Evolutionary conservation across 306 rosid species (phyloP), one percentile per base, ranked within the genome.

Genomic region (Cicer chorassanicum): DNA sequence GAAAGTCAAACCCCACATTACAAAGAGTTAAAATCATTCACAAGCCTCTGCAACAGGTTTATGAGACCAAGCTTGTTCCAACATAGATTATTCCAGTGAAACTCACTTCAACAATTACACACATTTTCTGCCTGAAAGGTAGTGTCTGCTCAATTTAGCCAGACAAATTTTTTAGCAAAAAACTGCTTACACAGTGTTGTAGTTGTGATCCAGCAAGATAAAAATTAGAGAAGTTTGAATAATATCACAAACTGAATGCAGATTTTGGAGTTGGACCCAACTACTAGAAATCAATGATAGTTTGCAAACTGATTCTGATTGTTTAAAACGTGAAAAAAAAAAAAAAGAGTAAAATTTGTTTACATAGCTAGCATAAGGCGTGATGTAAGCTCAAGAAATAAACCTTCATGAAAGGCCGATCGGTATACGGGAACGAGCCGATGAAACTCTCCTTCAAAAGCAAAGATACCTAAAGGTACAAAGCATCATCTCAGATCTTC

Each of bases 361-460:
- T 50, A 21, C 53, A 10, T 21, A 50, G 75, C 16, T 15, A 50
- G 51, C 64, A 50, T 7, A 80, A 74, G 40, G 16, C 9, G 63
- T 74, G 49, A 64, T 53, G 63, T 49, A 76, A 75, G 86, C 18
- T 78, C 56, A 72, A 60, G 62, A 78, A 78, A 81, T 81, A 51
- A 56, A 95, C 99, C 99, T 95, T 92, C 98, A 95, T 87, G 85
- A 95, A 95, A 60, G 96, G 86, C 12, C 86, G 91, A 83, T 92
- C 99, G 6, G 92, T 97, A 45, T 85, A 86, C 29, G 97, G 89
- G 84, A 89, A 90, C 0, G 99, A 95, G 81, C 86, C 97, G 0
- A 95, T 90, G 88, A 90, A 95, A 86, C 99, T 95, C 88, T 95
- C 98, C 86, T 92, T 95, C 89, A 95, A 75, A 78, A 95, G 99